These are phyloP conservation scores for Rhizopus sp. DNA, from an alignment of 371 early-diverging fungal species.

Conservation along the genomic window DNA sequence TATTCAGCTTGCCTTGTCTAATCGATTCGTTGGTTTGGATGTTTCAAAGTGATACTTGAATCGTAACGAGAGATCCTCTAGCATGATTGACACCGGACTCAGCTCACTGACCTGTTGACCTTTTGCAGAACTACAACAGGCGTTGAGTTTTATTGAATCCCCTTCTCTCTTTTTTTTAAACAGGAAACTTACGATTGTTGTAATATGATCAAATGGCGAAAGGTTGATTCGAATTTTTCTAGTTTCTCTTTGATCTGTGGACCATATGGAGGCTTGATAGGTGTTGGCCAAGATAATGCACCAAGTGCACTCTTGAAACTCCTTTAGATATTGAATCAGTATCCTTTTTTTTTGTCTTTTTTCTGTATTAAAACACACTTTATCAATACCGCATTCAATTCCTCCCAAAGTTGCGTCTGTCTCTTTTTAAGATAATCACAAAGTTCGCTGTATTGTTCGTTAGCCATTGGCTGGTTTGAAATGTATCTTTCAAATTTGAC, in stretches of 20 bases:
- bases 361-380: conserved; percentile 25
- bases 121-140: not conserved
- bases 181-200: conserved; percentile 41
- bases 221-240: conserved; percentile 42
- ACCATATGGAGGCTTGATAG: conserved; percentile 45
- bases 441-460: conserved; percentile 21
- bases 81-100: conserved; percentile 62
- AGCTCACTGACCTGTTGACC: conserved; percentile 8
- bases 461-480: conserved; percentile 3
- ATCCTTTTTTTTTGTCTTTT: not conserved
- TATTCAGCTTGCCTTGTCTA: conserved; percentile 63
- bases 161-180: not conserved
- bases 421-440: conserved; percentile 27
- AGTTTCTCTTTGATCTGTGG: conserved; percentile 37
- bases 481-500: conserved; percentile 33
- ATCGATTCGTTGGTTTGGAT: conserved; percentile 74
- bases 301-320: conserved; percentile 51
- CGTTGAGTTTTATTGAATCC: not conserved
- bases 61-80: conserved; percentile 63
- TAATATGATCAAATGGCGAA: conserved; percentile 43
- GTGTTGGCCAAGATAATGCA: conserved; percentile 55
- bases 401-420: conserved; percentile 35
- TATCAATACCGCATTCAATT: conserved; percentile 40
- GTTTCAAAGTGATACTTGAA: conserved; percentile 84
- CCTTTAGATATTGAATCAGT: conserved; percentile 13